phyloP scores from a whole-genome alignment of 2,329 filamentous ascomycete species.

The Exophiala sp. region DNA sequence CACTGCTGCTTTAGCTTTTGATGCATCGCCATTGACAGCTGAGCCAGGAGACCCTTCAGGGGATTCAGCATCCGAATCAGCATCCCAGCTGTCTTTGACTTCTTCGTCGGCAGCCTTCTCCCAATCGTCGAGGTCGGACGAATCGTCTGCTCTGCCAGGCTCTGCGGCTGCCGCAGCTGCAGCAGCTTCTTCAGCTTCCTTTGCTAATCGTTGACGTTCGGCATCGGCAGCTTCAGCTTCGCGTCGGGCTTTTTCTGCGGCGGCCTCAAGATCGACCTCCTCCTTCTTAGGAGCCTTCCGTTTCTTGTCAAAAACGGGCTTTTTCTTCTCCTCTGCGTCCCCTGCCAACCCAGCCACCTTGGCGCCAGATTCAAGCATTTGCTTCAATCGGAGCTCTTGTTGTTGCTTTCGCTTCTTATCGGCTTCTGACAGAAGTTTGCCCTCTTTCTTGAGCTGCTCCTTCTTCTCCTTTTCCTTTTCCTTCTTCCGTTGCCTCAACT shows the following conservation, averaged over 20 bases:
- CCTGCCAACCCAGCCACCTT: slow-evolving; percentile 45
- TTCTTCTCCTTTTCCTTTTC: slow-evolving; percentile 51
- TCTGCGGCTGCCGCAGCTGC: slow-evolving; percentile 71
- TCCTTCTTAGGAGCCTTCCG: slow-evolving; percentile 61
- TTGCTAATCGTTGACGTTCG: slow-evolving; percentile 53
- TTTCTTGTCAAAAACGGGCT: slow-evolving; percentile 69
- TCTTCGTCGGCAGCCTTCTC: slow-evolving; percentile 72
- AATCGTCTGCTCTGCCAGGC: slow-evolving; percentile 60
- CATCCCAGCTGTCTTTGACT: slow-evolving; percentile 95
- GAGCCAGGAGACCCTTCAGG: background rate
- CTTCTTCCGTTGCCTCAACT: slow-evolving; percentile 45
- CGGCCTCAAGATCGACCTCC: slow-evolving; percentile 53
- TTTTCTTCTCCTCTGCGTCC: slow-evolving; percentile 68
- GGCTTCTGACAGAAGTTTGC: slow-evolving; percentile 49
- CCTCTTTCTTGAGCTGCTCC: slow-evolving; percentile 48
- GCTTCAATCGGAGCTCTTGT: slow-evolving; percentile 48
- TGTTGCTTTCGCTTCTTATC: slow-evolving; percentile 47
- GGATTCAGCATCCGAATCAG: slow-evolving; percentile 68
- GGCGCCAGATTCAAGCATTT: slow-evolving; percentile 47
- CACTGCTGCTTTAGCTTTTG: slow-evolving; percentile 1
- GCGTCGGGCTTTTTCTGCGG: slow-evolving; percentile 45
- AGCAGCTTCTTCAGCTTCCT: slow-evolving; percentile 73
- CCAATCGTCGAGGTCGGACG: slow-evolving; percentile 69
- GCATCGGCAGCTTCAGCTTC: slow-evolving; percentile 52
- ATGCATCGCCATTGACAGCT: slow-evolving; percentile 20